These are phyloP conservation scores for Salix exigua DNA, from an alignment of 345 rosid genomes.

Conservation along the genomic window DNA sequence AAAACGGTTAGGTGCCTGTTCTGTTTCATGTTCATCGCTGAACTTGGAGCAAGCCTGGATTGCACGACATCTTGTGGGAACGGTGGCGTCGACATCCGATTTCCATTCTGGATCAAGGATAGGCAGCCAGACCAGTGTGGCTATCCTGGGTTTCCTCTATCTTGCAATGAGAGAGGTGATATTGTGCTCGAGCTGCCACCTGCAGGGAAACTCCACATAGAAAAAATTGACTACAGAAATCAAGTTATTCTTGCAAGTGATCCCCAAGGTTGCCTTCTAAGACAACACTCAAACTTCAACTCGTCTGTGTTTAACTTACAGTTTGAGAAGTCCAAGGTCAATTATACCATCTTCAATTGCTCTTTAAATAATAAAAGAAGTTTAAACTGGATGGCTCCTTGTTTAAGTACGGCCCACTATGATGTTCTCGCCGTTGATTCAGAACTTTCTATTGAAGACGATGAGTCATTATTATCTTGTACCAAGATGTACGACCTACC, in stretches of 20 bases:
- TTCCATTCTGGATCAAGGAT: conserved; percentile 9
- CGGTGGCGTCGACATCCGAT: conserved; percentile 3
- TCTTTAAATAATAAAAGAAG: not conserved
- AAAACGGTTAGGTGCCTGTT: not conserved
- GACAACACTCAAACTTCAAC: not conserved
- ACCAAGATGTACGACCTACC: conserved; percentile 2
- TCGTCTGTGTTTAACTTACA: conserved; percentile 3
- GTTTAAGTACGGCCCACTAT: not conserved
- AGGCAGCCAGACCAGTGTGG: conserved; percentile 7
- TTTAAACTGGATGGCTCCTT: not conserved
- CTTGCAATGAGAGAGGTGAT: not conserved
- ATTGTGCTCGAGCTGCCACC: conserved; percentile 7
- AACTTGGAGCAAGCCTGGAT: not conserved
- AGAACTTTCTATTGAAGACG: not conserved
- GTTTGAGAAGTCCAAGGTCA: not conserved
- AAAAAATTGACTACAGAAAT: not conserved
- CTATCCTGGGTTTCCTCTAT: conserved; percentile 3
- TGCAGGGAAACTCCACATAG: not conserved
- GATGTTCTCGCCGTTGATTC: not conserved
- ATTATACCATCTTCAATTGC: conserved; percentile 10
- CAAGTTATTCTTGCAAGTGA: not conserved
- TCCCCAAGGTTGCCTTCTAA: conserved; percentile 3
- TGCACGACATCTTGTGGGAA: not conserved
- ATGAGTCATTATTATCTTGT: not conserved
- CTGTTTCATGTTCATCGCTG: not conserved